Evolutionary conservation across 208 protist species (phyloP), one percentile per base, ranked within the genome.

Genomic region (Wallacemonas sp.): DNA sequence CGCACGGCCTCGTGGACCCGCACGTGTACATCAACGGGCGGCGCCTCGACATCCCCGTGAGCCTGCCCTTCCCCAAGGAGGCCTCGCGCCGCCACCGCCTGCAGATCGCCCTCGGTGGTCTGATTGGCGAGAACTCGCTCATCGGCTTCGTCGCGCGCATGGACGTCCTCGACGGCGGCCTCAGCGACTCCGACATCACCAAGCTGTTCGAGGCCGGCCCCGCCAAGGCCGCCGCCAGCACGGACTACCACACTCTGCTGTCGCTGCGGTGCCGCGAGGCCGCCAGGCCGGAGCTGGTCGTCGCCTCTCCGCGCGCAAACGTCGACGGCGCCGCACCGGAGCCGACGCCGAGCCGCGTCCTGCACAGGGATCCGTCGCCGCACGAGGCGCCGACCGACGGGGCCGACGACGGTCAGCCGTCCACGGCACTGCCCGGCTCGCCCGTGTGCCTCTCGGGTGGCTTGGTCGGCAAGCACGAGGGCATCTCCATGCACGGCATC

Each of bases 1-100:
- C 77, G 22, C 87, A 94, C 44, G 74, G 62, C 54, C 52, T 89
- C 16, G 36, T 70, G 2, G 75, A 78, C 5, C 65, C 91, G 33
- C 72, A 70, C 63, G 63, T 94, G 10, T 94, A 82, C 74, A 66
- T 96, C 54, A 92, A 96, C 70, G 87, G 91, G 18, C 33, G 75
- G 23, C 66, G 72, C 18, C 61, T 81, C 3, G 62, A 64, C 57
- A 72, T 57, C 25, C 70, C 72, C 3, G 52, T 83, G 39, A 78
- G 62, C 46, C 67, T 79, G 18, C 79, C 83, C 11, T 92, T 86
- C 44, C 87, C 86, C 3, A 87, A 89, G 67, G 63, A 85, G 54
- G 48, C 73, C 12, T 68, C 71, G 2, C 76, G 72, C 49, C 79
- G 76, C 38, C 70, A 86, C 23, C 64, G 73, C 44, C 61, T 94